These are phyloP conservation scores for Gossypium trilobum DNA, from an alignment of 441 rosid genomes.

Conservation along the genomic window DNA sequence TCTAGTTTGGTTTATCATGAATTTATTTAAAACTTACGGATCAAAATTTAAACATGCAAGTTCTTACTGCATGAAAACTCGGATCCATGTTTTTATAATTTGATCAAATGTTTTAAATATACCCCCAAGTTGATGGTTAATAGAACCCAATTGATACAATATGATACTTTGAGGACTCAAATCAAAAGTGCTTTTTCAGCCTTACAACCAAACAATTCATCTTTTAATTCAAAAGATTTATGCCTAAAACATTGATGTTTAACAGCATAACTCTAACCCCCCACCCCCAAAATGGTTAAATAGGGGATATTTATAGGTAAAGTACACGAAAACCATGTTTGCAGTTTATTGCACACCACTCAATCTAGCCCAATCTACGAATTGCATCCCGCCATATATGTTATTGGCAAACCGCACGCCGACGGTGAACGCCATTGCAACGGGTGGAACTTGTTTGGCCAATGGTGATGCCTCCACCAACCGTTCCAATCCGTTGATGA, in stretches of 20 bases:
- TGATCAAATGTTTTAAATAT: too few relatives aligned
- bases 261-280: not conserved
- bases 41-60: too few relatives aligned
- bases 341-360: conserved; percentile 68
- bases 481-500: conserved; percentile 70
- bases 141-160: too few relatives aligned
- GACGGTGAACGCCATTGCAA: conserved; percentile 76
- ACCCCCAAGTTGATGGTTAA: too few relatives aligned
- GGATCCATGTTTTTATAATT: not conserved
- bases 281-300: not conserved
- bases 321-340: not conserved
- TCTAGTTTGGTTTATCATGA: too few relatives aligned
- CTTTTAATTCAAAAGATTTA: not conserved
- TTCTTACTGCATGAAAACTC: too few relatives aligned
- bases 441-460: conserved; percentile 69
- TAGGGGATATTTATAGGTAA: not conserved
- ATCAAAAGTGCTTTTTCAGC: not conserved
- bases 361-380: conserved; percentile 94
- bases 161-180: too few relatives aligned
- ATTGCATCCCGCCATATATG: conserved; percentile 88
- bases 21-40: too few relatives aligned
- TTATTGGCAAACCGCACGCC: conserved; percentile 88
- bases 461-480: conserved; percentile 68
- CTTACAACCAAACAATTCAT: not conserved
- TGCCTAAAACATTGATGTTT: not conserved